Conservation (phyloP, 441 rosid species). For the Daphne laureola region DNA sequence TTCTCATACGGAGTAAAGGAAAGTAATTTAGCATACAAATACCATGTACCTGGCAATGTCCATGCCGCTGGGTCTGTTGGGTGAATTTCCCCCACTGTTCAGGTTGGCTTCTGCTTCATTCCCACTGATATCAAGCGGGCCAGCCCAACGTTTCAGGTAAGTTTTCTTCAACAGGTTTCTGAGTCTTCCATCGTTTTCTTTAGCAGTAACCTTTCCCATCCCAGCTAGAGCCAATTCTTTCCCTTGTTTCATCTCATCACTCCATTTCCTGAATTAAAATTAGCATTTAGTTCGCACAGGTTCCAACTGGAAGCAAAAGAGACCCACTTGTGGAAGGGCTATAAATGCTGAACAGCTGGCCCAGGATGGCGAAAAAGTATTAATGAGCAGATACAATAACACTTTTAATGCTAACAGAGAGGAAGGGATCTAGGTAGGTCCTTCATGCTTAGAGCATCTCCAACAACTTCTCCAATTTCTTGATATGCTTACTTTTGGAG, state of each 20-base stretch:
- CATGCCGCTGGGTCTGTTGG: conserved; percentile 28
- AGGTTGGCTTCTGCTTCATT: conserved; percentile 34
- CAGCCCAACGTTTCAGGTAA: conserved; percentile 76
- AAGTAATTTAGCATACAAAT: neutral
- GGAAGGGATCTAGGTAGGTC: too few relatives aligned
- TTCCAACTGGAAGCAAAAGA: too few relatives aligned
- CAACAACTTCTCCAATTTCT: too few relatives aligned
- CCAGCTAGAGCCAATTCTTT: conserved; percentile 21
- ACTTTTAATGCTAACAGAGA: too few relatives aligned
- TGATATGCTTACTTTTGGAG: too few relatives aligned
- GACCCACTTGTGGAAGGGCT: too few relatives aligned
- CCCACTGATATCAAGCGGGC: conserved; percentile 39
- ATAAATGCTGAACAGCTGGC: too few relatives aligned
- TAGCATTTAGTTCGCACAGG: too few relatives aligned
- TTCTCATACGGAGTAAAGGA: too few relatives aligned
- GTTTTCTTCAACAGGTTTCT: conserved; percentile 75
- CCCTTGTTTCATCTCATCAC: conserved; percentile 33
- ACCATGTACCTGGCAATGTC: conserved; percentile 73
- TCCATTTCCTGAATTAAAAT: conserved; percentile 41
- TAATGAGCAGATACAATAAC: too few relatives aligned
- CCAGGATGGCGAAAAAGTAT: too few relatives aligned
- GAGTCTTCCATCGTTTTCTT: conserved; percentile 66
- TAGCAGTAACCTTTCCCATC: conserved; percentile 23
- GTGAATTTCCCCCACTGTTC: conserved; percentile 32
- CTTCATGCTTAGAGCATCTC: too few relatives aligned